These are phyloP conservation scores for Aphanocladium album DNA, from an alignment of 2,329 filamentous ascomycete genomes.

Conservation along the genomic window DNA sequence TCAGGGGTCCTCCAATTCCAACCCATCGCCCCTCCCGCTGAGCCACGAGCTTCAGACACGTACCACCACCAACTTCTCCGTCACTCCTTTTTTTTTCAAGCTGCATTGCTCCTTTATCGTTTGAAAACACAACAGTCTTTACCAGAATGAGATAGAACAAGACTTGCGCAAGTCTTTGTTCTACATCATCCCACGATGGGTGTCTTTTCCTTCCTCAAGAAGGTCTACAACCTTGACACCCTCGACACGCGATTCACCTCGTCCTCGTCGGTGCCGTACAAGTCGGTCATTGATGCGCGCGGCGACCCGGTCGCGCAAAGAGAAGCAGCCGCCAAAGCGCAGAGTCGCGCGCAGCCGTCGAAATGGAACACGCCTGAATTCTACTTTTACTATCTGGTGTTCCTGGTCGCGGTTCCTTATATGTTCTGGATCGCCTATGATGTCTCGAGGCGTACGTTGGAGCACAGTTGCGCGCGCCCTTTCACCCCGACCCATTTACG, in stretches of 20 bases:
- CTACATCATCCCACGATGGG: slow-evolving; percentile 29
- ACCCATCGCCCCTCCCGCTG: background rate
- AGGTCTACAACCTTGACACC: slow-evolving; percentile 61
- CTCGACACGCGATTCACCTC: slow-evolving; percentile 61
- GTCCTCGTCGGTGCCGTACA: slow-evolving; percentile 63
- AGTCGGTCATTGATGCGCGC: slow-evolving; percentile 49
- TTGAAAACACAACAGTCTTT: background rate
- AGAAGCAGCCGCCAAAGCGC: slow-evolving; percentile 32
- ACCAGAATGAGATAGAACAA: slow-evolving; percentile 1
- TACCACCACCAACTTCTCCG: background rate
- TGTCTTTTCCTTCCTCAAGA: slow-evolving; percentile 37
- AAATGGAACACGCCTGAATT: slow-evolving; percentile 88
- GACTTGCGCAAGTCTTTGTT: too few species aligned
- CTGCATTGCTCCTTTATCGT: background rate
- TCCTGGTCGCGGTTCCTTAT: slow-evolving; percentile 62
- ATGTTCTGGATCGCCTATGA: slow-evolving; percentile 91
- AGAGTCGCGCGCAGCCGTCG: slow-evolving; percentile 49
- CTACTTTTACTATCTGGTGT: slow-evolving; percentile 69
- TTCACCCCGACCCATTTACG: background rate
- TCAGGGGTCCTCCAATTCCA: slow-evolving; percentile 13
- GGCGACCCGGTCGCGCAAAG: slow-evolving; percentile 34
- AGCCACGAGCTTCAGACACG: background rate
- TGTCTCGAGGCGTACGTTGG: slow-evolving; percentile 69
- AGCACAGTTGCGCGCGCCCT: background rate
- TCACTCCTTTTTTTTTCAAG: background rate